Percentiles rank a stretch among this genome's conserved stretches.
Conservation (phyloP, 306 rosid genomes). For the Mucuna pruriens region DNA sequence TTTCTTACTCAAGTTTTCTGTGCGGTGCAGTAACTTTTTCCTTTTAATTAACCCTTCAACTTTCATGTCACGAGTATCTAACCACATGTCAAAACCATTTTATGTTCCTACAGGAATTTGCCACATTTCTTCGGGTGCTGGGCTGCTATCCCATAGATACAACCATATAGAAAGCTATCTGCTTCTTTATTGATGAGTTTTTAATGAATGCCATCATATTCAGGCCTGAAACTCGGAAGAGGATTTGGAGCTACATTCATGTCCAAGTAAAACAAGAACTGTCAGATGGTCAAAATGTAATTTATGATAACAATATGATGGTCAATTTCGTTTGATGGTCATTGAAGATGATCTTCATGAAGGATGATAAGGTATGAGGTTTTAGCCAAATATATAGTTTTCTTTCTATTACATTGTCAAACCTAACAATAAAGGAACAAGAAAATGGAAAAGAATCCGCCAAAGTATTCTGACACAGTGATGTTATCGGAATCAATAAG, state of each 20-base stretch:
- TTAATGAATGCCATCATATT: constrained; percentile 9
- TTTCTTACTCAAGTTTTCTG: background rate
- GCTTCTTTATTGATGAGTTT: constrained; percentile 25
- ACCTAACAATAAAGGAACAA: constrained; percentile 19
- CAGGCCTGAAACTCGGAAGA: constrained; percentile 2
- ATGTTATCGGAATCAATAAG: constrained; percentile 15
- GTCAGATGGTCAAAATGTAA: constrained; percentile 14
- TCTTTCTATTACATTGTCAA: constrained; percentile 22
- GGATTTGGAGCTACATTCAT: constrained; percentile 26
- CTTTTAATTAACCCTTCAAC: background rate
- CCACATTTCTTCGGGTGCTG: constrained; percentile 62
- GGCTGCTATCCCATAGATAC: constrained; percentile 64
- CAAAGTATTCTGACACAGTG: constrained; percentile 29
- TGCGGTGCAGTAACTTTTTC: background rate
- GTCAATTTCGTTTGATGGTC: background rate
- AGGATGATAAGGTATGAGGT: background rate
- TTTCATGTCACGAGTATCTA: constrained; percentile 4
- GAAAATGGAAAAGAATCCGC: background rate
- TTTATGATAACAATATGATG: background rate
- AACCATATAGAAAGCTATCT: constrained; percentile 37
- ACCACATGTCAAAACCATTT: constrained; percentile 4
- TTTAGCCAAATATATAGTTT: constrained; percentile 23
- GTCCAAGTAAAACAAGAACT: constrained; percentile 24
- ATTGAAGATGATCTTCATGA: constrained; percentile 5
- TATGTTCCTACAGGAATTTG: constrained; percentile 54